Conservation (phyloP, 2,329 filamentous ascomycete species). For the Coniosporium tulheliwenetii region DNA sequence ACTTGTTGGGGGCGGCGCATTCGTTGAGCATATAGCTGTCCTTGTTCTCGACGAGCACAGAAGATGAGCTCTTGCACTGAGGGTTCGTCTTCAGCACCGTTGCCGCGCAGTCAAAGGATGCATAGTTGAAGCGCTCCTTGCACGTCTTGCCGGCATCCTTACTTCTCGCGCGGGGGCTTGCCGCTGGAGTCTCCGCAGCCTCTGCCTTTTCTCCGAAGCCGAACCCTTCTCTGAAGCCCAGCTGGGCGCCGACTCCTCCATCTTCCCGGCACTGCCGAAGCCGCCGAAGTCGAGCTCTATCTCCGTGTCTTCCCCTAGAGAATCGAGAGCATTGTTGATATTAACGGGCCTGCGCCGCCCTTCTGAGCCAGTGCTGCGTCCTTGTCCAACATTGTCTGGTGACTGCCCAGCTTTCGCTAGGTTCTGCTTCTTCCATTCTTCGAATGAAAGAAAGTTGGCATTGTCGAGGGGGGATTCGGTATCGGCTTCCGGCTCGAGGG, state of each 20-base stretch:
- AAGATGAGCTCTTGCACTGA: conserved; percentile 73
- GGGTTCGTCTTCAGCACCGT: conserved; percentile 82
- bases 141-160: conserved; percentile 95
- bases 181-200: background rate
- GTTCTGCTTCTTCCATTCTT: conserved; percentile 96
- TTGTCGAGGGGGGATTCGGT: conserved; percentile 54
- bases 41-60: conserved; percentile 89
- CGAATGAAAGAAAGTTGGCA: conserved; percentile 83
- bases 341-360: conserved; percentile 36
- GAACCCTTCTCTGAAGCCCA: background rate
- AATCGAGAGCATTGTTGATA: conserved; percentile 56
- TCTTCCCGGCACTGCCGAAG: conserved; percentile 31
- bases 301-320: conserved; percentile 74
- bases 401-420: conserved; percentile 71
- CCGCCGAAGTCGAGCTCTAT: conserved; percentile 60
- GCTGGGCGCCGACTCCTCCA: background rate
- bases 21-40: conserved; percentile 97
- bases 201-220: background rate
- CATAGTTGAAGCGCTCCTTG: conserved; percentile 95
- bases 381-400: conserved; percentile 48
- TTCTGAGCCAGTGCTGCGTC: conserved; percentile 33
- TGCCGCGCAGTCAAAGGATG: conserved; percentile 91
- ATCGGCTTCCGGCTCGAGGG: conserved; percentile 33
- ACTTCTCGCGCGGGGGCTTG: conserved; percentile 38
- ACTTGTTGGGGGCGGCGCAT: conserved; percentile 77